Percentiles rank a stretch among this genome's conserved stretches.
phyloP scores from a whole-genome alignment of 768 basidiomycete species.

The Calocybe cyanea region DNA sequence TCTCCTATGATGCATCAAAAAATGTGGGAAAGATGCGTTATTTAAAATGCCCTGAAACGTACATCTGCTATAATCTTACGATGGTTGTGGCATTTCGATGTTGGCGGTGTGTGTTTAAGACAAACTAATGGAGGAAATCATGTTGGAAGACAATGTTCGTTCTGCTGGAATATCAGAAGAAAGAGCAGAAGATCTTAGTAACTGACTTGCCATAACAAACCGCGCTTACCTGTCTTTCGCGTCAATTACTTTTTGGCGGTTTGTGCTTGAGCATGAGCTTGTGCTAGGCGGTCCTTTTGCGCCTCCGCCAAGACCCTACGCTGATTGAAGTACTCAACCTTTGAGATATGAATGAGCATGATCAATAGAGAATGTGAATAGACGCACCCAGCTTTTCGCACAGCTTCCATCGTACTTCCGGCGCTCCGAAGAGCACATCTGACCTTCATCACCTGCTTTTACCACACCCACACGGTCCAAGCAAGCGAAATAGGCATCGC shows the following conservation, averaged over 20 bases:
- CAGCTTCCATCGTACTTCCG: slow-evolving; percentile 66
- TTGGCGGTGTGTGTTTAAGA: too few relatives aligned
- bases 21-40: background rate
- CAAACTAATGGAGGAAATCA: too few relatives aligned
- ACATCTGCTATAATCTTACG: too few relatives aligned
- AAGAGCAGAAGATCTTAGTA: too few relatives aligned
- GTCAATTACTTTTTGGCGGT: slow-evolving; percentile 24
- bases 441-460: slow-evolving; percentile 65
- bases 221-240: slow-evolving; percentile 5
- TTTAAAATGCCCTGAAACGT: background rate
- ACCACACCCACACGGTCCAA: slow-evolving; percentile 66
- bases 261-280: slow-evolving; percentile 33
- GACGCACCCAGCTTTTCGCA: slow-evolving; percentile 85
- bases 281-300: slow-evolving; percentile 67
- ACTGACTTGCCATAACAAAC: too few relatives aligned
- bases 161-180: too few relatives aligned
- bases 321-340: slow-evolving; percentile 97
- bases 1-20: background rate
- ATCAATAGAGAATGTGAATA: background rate
- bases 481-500: slow-evolving; percentile 85
- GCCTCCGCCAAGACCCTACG: slow-evolving; percentile 77
- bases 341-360: slow-evolving; percentile 4
- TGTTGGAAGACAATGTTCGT: too few relatives aligned
- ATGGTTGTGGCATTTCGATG: too few relatives aligned
- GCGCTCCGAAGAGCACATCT: slow-evolving; percentile 57